Evolutionary conservation across 495 filamentous ascomycete species (phyloP).

Genomic region (Tuber aestivum): DNA sequence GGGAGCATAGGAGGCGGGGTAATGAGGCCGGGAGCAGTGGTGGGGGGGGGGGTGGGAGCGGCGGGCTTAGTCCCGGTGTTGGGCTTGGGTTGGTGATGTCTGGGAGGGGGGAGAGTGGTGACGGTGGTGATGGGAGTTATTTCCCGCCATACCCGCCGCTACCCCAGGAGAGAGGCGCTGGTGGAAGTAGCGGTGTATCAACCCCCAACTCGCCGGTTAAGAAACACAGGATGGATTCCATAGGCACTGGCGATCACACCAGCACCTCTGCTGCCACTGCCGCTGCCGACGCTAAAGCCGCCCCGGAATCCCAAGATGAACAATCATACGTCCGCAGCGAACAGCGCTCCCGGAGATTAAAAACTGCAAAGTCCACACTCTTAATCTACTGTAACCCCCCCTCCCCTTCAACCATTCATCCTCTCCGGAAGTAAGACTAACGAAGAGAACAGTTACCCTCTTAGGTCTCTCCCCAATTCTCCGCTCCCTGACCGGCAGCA

Average conservation of each 20-base stretch:
- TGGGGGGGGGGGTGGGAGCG: constrained; percentile 43
- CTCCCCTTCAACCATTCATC: not conserved
- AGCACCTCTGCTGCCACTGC: constrained; percentile 6
- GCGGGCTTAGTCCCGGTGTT: constrained; percentile 39
- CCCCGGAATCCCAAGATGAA: constrained; percentile 17
- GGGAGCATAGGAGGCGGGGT: constrained; percentile 40
- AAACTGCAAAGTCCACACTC: constrained; percentile 79
- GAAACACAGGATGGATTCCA: not conserved
- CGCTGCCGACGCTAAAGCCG: constrained; percentile 11
- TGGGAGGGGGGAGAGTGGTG: constrained; percentile 25
- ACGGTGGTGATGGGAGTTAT: constrained; percentile 33
- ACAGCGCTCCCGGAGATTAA: constrained; percentile 52
- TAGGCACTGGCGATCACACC: not conserved
- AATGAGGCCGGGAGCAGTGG: constrained; percentile 18
- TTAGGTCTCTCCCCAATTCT: constrained; percentile 89
- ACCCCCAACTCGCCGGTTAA: not conserved
- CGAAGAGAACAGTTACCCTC: constrained; percentile 49
- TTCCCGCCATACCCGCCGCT: constrained; percentile 26
- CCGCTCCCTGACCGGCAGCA: constrained; percentile 87
- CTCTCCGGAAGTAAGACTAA: constrained; percentile 5
- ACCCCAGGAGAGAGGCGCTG: not conserved
- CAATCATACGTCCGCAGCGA: constrained; percentile 20
- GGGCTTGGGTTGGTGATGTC: constrained; percentile 22
- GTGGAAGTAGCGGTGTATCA: constrained; percentile 20
- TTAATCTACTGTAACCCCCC: constrained; percentile 69